Percentiles rank a stretch among this genome's conserved stretches.
Evolutionary conservation across 371 early-diverging fungal genomes (phyloP).

Genomic region (Lichtheimia corymbifera): DNA sequence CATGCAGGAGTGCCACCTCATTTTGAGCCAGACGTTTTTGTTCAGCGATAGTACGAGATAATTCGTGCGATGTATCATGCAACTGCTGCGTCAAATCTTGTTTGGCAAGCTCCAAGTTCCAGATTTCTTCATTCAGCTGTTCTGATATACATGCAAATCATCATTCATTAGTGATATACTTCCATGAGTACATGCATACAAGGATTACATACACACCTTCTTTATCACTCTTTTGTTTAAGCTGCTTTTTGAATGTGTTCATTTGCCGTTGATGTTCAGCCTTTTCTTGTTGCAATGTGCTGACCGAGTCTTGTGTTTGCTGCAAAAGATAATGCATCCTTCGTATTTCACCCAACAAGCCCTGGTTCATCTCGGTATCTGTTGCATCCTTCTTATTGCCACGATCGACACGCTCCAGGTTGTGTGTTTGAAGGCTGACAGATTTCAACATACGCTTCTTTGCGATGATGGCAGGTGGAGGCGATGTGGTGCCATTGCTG

Average conservation of each 20-base stretch:
- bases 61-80: conserved; percentile 43
- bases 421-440: conserved; percentile 2
- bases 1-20: conserved; percentile 26
- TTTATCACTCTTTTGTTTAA: conserved; percentile 46
- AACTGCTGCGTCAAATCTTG: conserved; percentile 45
- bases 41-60: conserved; percentile 30
- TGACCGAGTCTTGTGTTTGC: conserved; percentile 55
- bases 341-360: conserved; percentile 39
- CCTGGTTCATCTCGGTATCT: conserved; percentile 44
- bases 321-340: conserved; percentile 42
- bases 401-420: not conserved
- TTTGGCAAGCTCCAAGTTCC: conserved; percentile 40
- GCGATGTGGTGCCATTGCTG: too few relatives aligned
- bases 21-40: conserved; percentile 6
- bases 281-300: conserved; percentile 54
- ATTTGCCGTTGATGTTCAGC: conserved; percentile 55
- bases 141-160: conserved; percentile 15
- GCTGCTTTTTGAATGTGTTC: conserved; percentile 52
- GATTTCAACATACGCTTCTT: not conserved
- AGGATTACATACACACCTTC: conserved; percentile 38
- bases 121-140: conserved; percentile 35
- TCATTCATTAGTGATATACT: not conserved
- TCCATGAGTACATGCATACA: not conserved
- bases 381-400: conserved; percentile 14
- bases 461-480: too few relatives aligned